Percentiles rank a stretch among this genome's conserved stretches.
phyloP scores from a whole-genome alignment of 2,329 filamentous ascomycete species.

The Fonsecaea pugnacius region DNA sequence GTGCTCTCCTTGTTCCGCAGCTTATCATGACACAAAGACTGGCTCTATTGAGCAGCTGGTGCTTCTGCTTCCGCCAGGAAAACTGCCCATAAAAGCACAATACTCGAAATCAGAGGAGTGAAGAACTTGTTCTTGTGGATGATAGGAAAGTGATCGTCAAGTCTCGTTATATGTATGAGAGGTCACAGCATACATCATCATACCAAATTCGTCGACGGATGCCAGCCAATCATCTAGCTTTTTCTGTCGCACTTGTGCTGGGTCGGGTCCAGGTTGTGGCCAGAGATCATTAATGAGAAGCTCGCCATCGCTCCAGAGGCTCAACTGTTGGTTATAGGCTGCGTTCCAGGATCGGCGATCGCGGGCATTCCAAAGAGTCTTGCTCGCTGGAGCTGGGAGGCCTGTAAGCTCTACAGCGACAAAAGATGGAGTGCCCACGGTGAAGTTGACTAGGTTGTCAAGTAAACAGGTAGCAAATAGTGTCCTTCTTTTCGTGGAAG shows the following conservation, averaged over 20 bases:
- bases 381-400: conserved; percentile 50
- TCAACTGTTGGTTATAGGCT: conserved; percentile 50
- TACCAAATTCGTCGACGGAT: conserved; percentile 59
- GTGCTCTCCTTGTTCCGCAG: background rate
- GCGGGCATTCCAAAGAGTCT: conserved; percentile 51
- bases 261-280: conserved; percentile 45
- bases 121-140: background rate
- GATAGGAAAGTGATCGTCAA: conserved; percentile 4
- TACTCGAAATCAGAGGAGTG: background rate
- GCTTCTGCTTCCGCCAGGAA: too few species aligned
- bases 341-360: conserved; percentile 49
- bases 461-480: conserved; percentile 60
- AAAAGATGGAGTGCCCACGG: conserved; percentile 53
- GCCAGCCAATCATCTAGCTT: conserved; percentile 57
- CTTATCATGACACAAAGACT: background rate
- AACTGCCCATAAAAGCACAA: background rate
- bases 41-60: background rate
- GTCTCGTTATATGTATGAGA: conserved; percentile 49
- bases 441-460: conserved; percentile 54
- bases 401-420: conserved; percentile 56
- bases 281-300: conserved; percentile 59
- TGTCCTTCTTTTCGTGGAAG: conserved; percentile 58
- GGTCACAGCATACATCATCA: conserved; percentile 57
- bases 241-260: conserved; percentile 41
- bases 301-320: conserved; percentile 48